Evolutionary conservation across 306 rosid species (phyloP).

Genomic region (Luffa aegyptiaca): DNA sequence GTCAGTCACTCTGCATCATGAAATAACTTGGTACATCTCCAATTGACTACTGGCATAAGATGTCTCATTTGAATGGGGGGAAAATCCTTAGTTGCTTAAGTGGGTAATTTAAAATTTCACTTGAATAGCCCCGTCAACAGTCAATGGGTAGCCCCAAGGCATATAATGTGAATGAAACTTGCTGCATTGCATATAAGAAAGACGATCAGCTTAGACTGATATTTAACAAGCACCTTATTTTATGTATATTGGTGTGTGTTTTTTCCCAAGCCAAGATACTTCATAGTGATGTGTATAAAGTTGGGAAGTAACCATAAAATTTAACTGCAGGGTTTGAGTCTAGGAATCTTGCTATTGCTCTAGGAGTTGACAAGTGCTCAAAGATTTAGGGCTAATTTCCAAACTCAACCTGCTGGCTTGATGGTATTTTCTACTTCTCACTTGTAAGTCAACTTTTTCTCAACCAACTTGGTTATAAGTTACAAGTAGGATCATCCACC

Average conservation of each 20-base stretch:
- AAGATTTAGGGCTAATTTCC: slow-evolving; percentile 63
- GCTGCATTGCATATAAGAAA: slow-evolving; percentile 6
- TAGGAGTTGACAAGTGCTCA: slow-evolving; percentile 78
- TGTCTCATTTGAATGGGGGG: not conserved
- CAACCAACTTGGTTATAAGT: slow-evolving; percentile 34
- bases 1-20: not conserved
- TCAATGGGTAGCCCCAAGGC: not conserved
- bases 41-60: not conserved
- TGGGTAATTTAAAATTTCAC: not conserved
- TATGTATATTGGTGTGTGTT: slow-evolving; percentile 13
- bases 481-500: slow-evolving; percentile 35
- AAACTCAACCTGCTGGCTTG: slow-evolving; percentile 63
- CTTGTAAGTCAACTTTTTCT: slow-evolving; percentile 64
- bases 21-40: not conserved
- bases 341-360: slow-evolving; percentile 83
- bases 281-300: slow-evolving; percentile 30
- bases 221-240: slow-evolving; percentile 24
- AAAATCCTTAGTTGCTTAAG: not conserved
- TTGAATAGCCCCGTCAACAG: not conserved
- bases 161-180: slow-evolving; percentile 16
- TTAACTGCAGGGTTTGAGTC: slow-evolving; percentile 87
- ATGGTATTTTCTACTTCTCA: slow-evolving; percentile 52
- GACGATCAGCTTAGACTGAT: slow-evolving; percentile 17
- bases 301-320: slow-evolving; percentile 54
- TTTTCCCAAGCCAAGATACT: slow-evolving; percentile 24